Base-by-base conservation (phyloP, 2,329 filamentous ascomycete species). In the Leptographium procerum region DNA sequence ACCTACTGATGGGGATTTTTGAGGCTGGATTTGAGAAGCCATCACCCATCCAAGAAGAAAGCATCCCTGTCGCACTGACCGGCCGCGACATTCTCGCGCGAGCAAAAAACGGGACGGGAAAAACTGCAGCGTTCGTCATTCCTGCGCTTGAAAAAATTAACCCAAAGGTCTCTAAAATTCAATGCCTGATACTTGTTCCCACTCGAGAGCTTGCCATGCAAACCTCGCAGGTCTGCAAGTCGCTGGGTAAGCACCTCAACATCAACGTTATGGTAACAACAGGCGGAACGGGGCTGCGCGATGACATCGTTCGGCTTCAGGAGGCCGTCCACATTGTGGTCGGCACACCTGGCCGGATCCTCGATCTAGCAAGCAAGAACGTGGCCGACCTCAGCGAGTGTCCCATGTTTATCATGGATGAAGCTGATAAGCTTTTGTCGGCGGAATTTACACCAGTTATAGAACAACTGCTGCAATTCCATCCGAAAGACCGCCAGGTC, bases 191-290 rank as follows among this genome's bases (percentile, higher is more conserved):
- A 66, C 84, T 99, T 59, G 94, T 99, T 51, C 95, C 94, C 40
- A 99, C 94, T 63, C 83, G 94, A 82, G 94, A 99, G 77, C 80
- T 99, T 66, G 95, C 95, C 58, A 86, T 99, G 73, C 94, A 99
- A 74, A 99, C 94, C 61, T 99, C 95, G 55, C 94, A 99, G 75
- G 94, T 99, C 65, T 99, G 94, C 84, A 99, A 97, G 79, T 96
- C 87, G 14, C 83, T 99, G 52, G 95, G 95, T 63, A 97, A 99
- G 75, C 91, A 99, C 70, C 85, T 99, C 47, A 91, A 91, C 59
- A 82, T 99, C 74, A 97, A 99, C 69, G 92, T 99, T 68, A 99
- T 99, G 95, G 95, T 99, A 65, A 96, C 92, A 53, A 99, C 95
- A 28, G 94, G 94, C 73, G 94, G 94, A 67, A 97, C 94, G 48